Evolutionary conservation across 345 rosid genomes (phyloP), one percentile per base, ranked within the genome.

Genomic region (Stellera chamaejasme): DNA sequence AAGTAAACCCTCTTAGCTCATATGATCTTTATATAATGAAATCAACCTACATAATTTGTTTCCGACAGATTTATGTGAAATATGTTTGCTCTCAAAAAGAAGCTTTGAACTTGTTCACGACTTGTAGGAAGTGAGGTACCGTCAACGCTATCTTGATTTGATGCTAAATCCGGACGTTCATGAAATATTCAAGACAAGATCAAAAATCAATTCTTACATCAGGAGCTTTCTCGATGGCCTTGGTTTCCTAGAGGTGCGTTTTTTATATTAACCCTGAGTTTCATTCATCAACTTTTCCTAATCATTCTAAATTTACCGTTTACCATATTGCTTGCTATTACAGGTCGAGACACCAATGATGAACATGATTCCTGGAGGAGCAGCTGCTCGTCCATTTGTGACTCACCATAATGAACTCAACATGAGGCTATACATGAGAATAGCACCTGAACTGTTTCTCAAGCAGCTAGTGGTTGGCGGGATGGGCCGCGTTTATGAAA

Each of bases 331-430:
- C 9, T 59, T 43, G 54, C 14, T 25, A 48, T 42, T 28, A 5
- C 65, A 89, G 97, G 99, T 87, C 52, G 99, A 93, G 70, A 93
- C 99, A 48, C 97, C 97, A 55, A 89, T 89, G 96, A 84, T 93
- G 97, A 89, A 93, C 76, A 85, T 77, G 92, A 93, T 89, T 77
- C 80, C 97, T 51, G 99, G 99, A 56, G 99, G 99, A 51, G 99
- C 99, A 62, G 87, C 96, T 63, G 99, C 96, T 23, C 83, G 92
- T n/a, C 97, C 97, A 23, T 93, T 93, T 79, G 90, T 83, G 54
- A 93, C 99, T 23, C 87, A 89, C 76, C 99, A 93, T 74, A 89
- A 89, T 63, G 99, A 93, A 14, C 63, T 93, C 54, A 82, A 85
- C 66, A 87, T 84, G 97, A 87, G 57, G 78, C 78, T 90, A 49